These are phyloP conservation scores for Schrenkiella parvula DNA, from an alignment of 345 rosid species.

Conservation along the genomic window DNA sequence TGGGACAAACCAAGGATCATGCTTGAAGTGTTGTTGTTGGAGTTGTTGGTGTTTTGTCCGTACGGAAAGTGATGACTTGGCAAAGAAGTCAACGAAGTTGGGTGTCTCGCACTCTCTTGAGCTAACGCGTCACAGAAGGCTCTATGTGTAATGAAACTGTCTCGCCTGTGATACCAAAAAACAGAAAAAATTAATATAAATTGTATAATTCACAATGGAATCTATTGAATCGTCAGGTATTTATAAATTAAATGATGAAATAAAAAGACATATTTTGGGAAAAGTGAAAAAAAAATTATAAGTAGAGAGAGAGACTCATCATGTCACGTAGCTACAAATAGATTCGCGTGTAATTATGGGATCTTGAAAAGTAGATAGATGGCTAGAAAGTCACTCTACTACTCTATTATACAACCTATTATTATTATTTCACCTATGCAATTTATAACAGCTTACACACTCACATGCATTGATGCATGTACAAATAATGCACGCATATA, in stretches of 20 bases:
- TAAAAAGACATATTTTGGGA: constrained; percentile 18
- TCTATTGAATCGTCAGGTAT: constrained; percentile 32
- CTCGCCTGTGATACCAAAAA: constrained; percentile 47
- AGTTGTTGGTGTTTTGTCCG: constrained; percentile 41
- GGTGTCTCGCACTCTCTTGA: constrained; percentile 75
- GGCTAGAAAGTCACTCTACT: constrained; percentile 26
- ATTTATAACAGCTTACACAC: constrained; percentile 24
- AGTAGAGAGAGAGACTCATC: constrained; percentile 31
- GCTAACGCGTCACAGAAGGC: constrained; percentile 85
- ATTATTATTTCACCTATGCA: constrained; percentile 5
- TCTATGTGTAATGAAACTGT: constrained; percentile 76
- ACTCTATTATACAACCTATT: constrained; percentile 18
- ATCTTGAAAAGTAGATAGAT: constrained; percentile 32
- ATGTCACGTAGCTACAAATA: constrained; percentile 38
- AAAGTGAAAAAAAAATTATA: constrained; percentile 7
- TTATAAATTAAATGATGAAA: constrained; percentile 3
- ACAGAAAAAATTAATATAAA: neutral
- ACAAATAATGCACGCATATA: constrained; percentile 26
- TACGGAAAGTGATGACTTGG: constrained; percentile 51
- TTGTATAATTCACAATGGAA: constrained; percentile 15
- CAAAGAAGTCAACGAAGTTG: constrained; percentile 50
- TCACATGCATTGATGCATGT: constrained; percentile 27
- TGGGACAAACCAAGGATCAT: constrained; percentile 58
- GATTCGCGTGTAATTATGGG: constrained; percentile 38
- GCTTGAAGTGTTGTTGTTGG: constrained; percentile 42